A percentile compares a stretch with the other conserved stretches of the same genome.
These are phyloP conservation scores for Penicillium sclerotiorum DNA, from an alignment of 2,329 filamentous ascomycete genomes.

Conservation along the genomic window DNA sequence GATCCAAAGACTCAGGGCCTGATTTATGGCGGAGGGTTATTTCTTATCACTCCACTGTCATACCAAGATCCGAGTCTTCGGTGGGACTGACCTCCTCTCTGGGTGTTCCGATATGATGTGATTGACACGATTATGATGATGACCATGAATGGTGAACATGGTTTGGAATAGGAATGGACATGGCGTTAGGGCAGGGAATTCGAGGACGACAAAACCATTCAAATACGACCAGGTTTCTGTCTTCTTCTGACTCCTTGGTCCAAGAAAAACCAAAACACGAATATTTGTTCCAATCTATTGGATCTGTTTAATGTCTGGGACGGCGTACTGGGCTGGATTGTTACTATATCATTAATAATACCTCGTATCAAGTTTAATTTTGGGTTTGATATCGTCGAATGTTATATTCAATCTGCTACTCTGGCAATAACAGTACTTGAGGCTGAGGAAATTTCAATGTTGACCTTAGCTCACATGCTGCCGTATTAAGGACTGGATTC, in stretches of 20 bases:
- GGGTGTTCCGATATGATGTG: not conserved
- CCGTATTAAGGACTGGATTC: too few species aligned
- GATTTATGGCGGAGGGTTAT: too few species aligned
- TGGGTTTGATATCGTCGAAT: not conserved
- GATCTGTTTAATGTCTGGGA: not conserved
- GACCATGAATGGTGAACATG: constrained; percentile 5
- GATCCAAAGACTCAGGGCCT: too few species aligned
- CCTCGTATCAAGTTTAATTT: constrained; percentile 3
- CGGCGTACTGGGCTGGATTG: not conserved
- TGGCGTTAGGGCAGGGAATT: not conserved
- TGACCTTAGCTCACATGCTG: too few species aligned
- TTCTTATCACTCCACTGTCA: too few species aligned
- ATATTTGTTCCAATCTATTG: not conserved
- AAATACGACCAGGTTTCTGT: too few species aligned
- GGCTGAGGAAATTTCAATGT: too few species aligned
- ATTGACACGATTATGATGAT: not conserved
- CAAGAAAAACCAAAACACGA: not conserved
- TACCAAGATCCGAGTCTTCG: not conserved
- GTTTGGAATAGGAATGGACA: not conserved
- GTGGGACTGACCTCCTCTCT: not conserved
- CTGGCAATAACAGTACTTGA: not conserved
- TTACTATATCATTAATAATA: constrained; percentile 8
- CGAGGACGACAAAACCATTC: not conserved
- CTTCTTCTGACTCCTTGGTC: not conserved
- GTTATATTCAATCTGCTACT: not conserved